Evolutionary conservation across 305 asterid genomes (phyloP).

Genomic region (Fraxinus floribunda): DNA sequence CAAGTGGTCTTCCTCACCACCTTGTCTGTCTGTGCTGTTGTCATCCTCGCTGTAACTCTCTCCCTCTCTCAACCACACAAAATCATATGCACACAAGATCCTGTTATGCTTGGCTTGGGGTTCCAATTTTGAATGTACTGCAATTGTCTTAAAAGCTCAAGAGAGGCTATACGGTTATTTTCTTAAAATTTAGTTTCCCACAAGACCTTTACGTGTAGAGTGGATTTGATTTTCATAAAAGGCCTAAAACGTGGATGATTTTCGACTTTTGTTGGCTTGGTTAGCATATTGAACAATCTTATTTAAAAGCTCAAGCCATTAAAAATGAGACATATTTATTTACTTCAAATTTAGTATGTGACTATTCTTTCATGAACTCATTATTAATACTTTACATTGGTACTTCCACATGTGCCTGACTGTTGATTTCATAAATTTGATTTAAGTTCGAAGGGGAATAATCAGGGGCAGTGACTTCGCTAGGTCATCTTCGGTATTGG

Average conservation of each 20-base stretch:
- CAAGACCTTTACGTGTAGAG: not conserved
- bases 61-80: not conserved
- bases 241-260: not conserved
- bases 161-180: not conserved
- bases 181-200: not conserved
- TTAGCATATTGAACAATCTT: not conserved
- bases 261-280: not conserved
- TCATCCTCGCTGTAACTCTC: conserved; percentile 45
- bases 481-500: not conserved
- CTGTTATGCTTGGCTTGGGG: not conserved
- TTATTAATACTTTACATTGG: not conserved
- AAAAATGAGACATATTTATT: not conserved
- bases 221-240: not conserved
- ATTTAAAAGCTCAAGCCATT: not conserved
- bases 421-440: not conserved
- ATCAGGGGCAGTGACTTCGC: not conserved
- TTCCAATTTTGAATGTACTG: not conserved
- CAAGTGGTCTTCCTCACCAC: conserved; percentile 45
- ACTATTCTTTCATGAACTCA: not conserved
- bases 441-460: not conserved
- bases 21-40: conserved; percentile 42
- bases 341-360: not conserved
- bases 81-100: not conserved
- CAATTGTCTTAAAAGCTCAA: not conserved
- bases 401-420: not conserved